Evolutionary conservation across 352 stramenopile species (phyloP).

Genomic region (Globisporangium paddicum): DNA sequence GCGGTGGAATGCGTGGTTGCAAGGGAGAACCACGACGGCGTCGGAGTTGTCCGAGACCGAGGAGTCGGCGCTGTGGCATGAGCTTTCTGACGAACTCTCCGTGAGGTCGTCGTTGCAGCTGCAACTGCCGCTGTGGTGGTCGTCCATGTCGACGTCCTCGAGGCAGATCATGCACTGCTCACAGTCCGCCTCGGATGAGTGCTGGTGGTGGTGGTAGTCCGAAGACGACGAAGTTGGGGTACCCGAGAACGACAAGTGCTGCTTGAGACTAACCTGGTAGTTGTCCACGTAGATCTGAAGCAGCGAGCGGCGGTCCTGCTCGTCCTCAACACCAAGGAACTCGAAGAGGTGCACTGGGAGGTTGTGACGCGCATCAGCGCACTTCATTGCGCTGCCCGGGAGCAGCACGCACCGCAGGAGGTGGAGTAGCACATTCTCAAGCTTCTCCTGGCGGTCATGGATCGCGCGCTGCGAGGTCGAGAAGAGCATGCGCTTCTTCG

Average conservation of each 20-base stretch:
- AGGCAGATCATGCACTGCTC: conserved; percentile 15
- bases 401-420: conserved; percentile 61
- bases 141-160: conserved; percentile 11
- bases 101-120: not conserved
- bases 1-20: conserved; percentile 66
- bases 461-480: conserved; percentile 27
- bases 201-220: conserved; percentile 9
- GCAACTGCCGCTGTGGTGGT: conserved; percentile 4
- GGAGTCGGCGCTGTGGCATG: not conserved
- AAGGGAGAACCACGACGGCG: conserved; percentile 35
- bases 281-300: conserved; percentile 72
- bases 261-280: conserved; percentile 32
- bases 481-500: conserved; percentile 41
- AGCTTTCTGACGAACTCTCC: not conserved
- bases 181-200: not conserved
- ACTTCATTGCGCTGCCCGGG: conserved; percentile 68
- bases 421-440: conserved; percentile 62
- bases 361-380: conserved; percentile 35
- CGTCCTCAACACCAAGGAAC: conserved; percentile 52
- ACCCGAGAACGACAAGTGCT: conserved; percentile 12
- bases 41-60: not conserved
- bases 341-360: conserved; percentile 51
- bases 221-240: conserved; percentile 2
- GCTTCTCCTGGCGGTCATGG: conserved; percentile 42
- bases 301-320: conserved; percentile 47